Conservation (phyloP, 805 yeast species). For the Myxozyma nipponensis region DNA sequence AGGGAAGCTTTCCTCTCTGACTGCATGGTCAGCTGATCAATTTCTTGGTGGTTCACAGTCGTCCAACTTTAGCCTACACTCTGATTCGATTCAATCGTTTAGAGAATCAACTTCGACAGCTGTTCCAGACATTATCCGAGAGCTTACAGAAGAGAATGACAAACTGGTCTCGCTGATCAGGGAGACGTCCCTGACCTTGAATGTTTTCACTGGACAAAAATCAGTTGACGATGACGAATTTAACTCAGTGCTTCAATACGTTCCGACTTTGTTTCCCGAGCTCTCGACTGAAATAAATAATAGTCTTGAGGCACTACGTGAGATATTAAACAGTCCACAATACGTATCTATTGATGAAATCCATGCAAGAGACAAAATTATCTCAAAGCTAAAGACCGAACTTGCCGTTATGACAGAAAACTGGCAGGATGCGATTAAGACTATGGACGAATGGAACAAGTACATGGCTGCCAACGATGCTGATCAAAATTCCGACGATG, state of each 20-base stretch:
- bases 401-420: constrained; percentile 28
- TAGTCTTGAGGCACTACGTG: constrained; percentile 22
- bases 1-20: constrained; percentile 8
- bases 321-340: constrained; percentile 19
- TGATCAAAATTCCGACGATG: not conserved
- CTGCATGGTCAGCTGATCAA: constrained; percentile 7
- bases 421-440: constrained; percentile 33
- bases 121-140: constrained; percentile 20
- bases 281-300: constrained; percentile 25
- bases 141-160: constrained; percentile 23
- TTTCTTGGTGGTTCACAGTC: not conserved
- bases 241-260: constrained; percentile 12
- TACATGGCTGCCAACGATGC: constrained; percentile 16
- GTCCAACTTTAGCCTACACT: constrained; percentile 9
- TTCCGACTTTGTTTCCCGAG: constrained; percentile 21
- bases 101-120: constrained; percentile 7
- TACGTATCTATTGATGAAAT: constrained; percentile 22
- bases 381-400: constrained; percentile 25
- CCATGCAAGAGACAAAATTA: constrained; percentile 18
- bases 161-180: constrained; percentile 19
- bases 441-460: constrained; percentile 34
- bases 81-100: constrained; percentile 11
- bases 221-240: constrained; percentile 13
- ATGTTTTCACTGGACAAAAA: constrained; percentile 22
- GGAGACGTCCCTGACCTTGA: constrained; percentile 23